These are phyloP conservation scores for Neophaeococcomyces aloes DNA, from an alignment of 2,329 filamentous ascomycete species.

Conservation along the genomic window DNA sequence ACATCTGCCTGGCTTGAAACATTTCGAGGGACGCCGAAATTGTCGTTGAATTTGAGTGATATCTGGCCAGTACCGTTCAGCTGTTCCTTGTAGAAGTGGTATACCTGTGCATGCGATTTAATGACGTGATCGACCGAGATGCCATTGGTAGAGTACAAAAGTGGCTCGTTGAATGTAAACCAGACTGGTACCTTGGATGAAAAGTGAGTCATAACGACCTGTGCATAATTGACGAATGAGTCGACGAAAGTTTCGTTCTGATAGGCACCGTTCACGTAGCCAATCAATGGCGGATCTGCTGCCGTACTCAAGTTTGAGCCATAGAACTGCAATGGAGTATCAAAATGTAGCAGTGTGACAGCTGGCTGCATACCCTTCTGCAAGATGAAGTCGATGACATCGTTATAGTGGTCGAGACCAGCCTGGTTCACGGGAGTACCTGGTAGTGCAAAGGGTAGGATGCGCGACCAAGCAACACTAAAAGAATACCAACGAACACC, in stretches of 20 bases:
- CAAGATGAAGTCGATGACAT: slow-evolving; percentile 36
- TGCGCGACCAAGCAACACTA: slow-evolving; percentile 39
- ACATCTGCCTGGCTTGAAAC: slow-evolving; percentile 20
- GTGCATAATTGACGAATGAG: slow-evolving; percentile 30
- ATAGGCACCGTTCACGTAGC: slow-evolving; percentile 25
- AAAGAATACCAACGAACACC: slow-evolving; percentile 35
- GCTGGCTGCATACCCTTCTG: slow-evolving; percentile 35
- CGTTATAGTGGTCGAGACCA: slow-evolving; percentile 39
- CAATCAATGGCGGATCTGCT: slow-evolving; percentile 11
- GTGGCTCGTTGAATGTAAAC: slow-evolving; percentile 35
- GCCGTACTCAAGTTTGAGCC: slow-evolving; percentile 11
- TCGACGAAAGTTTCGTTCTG: slow-evolving; percentile 21
- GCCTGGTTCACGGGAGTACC: slow-evolving; percentile 37
- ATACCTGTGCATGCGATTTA: slow-evolving; percentile 28
- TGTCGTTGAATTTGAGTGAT: slow-evolving; percentile 30
- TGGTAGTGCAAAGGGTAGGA: slow-evolving; percentile 38
- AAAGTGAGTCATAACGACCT: slow-evolving; percentile 30
- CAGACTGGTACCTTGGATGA: slow-evolving; percentile 32
- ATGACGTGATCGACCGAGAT: slow-evolving; percentile 30
- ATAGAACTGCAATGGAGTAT: slow-evolving; percentile 17
- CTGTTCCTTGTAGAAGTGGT: slow-evolving; percentile 32
- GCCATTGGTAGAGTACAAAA: slow-evolving; percentile 27
- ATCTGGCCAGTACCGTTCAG: slow-evolving; percentile 14
- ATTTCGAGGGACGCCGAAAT: slow-evolving; percentile 28
- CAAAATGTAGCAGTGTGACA: slow-evolving; percentile 30